phyloP scores from a whole-genome alignment of 768 basidiomycete species.

The Mycena pura region DNA sequence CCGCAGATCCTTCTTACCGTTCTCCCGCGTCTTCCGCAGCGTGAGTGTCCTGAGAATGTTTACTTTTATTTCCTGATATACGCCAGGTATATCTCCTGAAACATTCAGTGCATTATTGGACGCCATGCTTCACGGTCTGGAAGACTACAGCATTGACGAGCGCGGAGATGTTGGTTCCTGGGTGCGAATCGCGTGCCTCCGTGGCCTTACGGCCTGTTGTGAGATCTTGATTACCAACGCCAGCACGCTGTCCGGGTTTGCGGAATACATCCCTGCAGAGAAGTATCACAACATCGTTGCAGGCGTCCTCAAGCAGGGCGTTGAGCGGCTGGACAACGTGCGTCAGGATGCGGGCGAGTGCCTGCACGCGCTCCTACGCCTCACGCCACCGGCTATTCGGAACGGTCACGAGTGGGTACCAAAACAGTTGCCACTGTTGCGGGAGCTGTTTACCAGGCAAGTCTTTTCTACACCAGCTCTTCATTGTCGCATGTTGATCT shows the following conservation, averaged over 20 bases:
- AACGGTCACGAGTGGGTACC: conserved; percentile 58
- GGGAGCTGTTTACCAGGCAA: conserved; percentile 61
- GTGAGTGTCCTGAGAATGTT: conserved; percentile 44
- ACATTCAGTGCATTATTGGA: conserved; percentile 57
- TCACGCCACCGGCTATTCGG: conserved; percentile 50
- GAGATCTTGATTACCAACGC: conserved; percentile 58
- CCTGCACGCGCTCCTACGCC: conserved; percentile 56
- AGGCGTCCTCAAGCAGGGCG: conserved; percentile 85
- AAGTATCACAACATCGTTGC: conserved; percentile 64
- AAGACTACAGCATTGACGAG: conserved; percentile 93
- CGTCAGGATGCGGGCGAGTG: conserved; percentile 78
- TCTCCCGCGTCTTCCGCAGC: conserved; percentile 46
- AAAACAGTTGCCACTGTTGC: conserved; percentile 52
- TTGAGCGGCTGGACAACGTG: conserved; percentile 91
- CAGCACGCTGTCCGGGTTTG: conserved; percentile 49
- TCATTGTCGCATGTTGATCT: conserved; percentile 5
- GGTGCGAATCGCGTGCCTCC: conserved; percentile 83
- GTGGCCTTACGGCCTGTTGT: conserved; percentile 63
- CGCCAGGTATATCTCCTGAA: conserved; percentile 55
- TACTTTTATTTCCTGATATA: conserved; percentile 15
- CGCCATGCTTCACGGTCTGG: conserved; percentile 71
- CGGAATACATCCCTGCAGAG: conserved; percentile 64
- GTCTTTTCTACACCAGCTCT: conserved; percentile 26
- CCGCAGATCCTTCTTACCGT: conserved; percentile 55
- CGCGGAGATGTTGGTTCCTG: conserved; percentile 97